These are phyloP conservation scores for Atkinsonella hypoxylon DNA, from an alignment of 2,329 filamentous ascomycete species.

Conservation along the genomic window DNA sequence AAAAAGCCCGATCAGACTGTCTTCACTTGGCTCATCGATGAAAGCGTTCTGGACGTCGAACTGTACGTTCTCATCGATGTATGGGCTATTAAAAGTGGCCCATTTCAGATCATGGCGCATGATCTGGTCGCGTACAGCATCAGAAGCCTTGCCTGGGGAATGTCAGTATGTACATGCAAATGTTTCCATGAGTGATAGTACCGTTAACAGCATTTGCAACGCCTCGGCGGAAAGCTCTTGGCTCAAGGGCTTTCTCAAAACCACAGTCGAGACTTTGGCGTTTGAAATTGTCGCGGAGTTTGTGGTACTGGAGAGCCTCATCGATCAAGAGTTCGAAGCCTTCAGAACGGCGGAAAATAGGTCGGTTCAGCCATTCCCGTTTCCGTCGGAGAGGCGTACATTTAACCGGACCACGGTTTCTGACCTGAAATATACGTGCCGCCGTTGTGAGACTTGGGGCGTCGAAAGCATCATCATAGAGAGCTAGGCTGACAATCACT, in stretches of 20 bases:
- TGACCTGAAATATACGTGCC: constrained; percentile 9
- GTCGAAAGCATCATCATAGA: constrained; percentile 15
- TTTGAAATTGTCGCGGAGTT: constrained; percentile 16
- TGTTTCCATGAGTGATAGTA: neutral
- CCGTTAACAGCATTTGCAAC: constrained; percentile 13
- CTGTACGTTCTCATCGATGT: constrained; percentile 17
- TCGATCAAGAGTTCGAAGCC: constrained; percentile 7
- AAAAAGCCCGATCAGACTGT: constrained; percentile 8
- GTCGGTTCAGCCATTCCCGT: constrained; percentile 15
- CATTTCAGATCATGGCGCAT: constrained; percentile 10
- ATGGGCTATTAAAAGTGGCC: constrained; percentile 15
- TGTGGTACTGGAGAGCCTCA: constrained; percentile 14
- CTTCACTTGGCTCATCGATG: constrained; percentile 10
- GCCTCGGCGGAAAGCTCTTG: constrained; percentile 10
- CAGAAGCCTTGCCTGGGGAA: neutral
- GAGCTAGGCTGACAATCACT: constrained; percentile 7
- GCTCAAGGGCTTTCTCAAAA: constrained; percentile 10
- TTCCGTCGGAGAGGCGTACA: constrained; percentile 16
- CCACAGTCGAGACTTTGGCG: constrained; percentile 14
- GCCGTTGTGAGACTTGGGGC: constrained; percentile 12
- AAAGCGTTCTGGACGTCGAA: constrained; percentile 20
- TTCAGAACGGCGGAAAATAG: constrained; percentile 12
- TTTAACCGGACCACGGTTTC: constrained; percentile 8
- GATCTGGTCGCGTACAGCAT: neutral
- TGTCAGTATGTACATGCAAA: neutral